Conservation (phyloP, 2,329 filamentous ascomycete genomes). For the Microdochium bolleyi region DNA sequence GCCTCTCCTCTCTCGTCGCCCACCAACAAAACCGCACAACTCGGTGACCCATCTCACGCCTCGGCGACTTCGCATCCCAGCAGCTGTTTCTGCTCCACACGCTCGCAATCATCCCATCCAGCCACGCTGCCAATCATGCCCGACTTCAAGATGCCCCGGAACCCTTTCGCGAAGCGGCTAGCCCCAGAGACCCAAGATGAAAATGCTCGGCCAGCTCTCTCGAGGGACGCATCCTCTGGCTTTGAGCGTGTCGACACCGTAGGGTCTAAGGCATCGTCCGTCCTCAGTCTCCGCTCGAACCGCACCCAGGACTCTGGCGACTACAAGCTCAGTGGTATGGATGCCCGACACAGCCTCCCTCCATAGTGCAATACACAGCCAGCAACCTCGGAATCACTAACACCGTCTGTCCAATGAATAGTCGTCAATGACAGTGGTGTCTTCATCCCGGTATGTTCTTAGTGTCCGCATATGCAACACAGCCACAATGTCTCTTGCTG, state of each 20-base stretch:
- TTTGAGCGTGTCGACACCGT: constrained; percentile 57
- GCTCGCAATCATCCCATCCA: no score
- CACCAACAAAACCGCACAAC: no score
- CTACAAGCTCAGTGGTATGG: constrained; percentile 74
- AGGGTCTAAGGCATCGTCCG: constrained; percentile 53
- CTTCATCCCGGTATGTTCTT: constrained; percentile 71
- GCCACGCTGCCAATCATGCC: background rate
- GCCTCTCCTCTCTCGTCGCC: no score
- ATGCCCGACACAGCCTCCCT: constrained; percentile 5
- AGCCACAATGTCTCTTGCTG: constrained; percentile 11
- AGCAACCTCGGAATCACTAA: constrained; percentile 16
- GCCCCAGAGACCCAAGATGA: constrained; percentile 39
- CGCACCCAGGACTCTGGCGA: constrained; percentile 58
- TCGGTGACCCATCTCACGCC: no score
- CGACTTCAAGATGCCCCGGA: constrained; percentile 51
- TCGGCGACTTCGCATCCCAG: no score
- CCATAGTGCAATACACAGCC: constrained; percentile 9
- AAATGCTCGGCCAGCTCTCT: constrained; percentile 33
- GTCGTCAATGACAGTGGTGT: constrained; percentile 95
- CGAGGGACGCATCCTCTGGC: constrained; percentile 35
- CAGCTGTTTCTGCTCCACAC: no score
- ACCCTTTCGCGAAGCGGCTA: constrained; percentile 57
- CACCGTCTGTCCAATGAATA: constrained; percentile 26
- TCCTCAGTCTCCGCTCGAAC: constrained; percentile 53
- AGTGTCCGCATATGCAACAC: constrained; percentile 4